phyloP scores from a whole-genome alignment of 1,139 yeast genomes.

The Debaryomycetaceae sp. region DNA sequence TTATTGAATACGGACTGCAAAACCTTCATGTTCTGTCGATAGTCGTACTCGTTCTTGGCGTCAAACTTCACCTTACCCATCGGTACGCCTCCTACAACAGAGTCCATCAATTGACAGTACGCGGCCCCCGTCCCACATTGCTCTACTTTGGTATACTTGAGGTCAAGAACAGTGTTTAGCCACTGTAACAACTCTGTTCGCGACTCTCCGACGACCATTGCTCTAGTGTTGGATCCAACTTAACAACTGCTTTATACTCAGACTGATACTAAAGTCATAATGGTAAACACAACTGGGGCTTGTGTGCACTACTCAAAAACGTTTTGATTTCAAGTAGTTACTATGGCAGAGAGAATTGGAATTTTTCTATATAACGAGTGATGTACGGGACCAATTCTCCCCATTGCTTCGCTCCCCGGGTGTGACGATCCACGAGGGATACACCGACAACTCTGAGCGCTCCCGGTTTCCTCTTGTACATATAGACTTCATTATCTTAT shows the following conservation, averaged over 20 bases:
- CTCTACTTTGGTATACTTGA: constrained; percentile 75
- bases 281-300: not conserved
- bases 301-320: not conserved
- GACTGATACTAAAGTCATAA: not conserved
- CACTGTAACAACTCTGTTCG: constrained; percentile 81
- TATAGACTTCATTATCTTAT: too few relatives aligned
- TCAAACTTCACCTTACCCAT: constrained; percentile 72
- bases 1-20: constrained; percentile 73
- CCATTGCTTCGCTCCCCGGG: too few relatives aligned
- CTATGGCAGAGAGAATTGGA: too few relatives aligned
- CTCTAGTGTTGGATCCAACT: not conserved
- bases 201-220: constrained; percentile 55
- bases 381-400: too few relatives aligned
- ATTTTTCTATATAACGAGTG: too few relatives aligned
- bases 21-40: constrained; percentile 75
- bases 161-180: constrained; percentile 69
- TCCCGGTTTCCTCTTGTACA: too few relatives aligned
- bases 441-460: too few relatives aligned
- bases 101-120: constrained; percentile 87
- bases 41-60: constrained; percentile 67
- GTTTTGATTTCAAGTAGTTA: too few relatives aligned
- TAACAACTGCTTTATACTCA: not conserved
- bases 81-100: constrained; percentile 78
- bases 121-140: constrained; percentile 96
- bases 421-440: too few relatives aligned